Conservation (phyloP, 108 stramenopile genomes). For the Nannochloropsis gaditana region DNA sequence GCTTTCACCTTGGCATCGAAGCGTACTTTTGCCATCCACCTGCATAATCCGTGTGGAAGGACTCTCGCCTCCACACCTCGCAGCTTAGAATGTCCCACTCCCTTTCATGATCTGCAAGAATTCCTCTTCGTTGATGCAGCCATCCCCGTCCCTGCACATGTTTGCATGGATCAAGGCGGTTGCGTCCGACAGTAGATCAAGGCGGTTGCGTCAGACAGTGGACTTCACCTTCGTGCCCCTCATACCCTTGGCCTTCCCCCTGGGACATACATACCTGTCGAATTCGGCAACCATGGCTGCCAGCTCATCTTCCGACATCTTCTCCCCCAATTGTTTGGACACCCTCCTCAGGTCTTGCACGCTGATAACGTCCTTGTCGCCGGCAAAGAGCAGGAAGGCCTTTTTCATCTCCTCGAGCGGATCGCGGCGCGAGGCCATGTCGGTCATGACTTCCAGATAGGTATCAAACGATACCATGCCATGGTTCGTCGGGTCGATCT, state of each 20-base stretch:
- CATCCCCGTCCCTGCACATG: neutral
- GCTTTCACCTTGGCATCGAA: too few species aligned
- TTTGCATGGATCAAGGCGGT: too few species aligned
- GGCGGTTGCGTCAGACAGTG: too few species aligned
- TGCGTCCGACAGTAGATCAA: too few species aligned
- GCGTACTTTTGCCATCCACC: too few species aligned
- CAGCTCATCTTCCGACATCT: neutral
- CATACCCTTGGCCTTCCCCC: too few species aligned
- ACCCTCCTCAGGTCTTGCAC: constrained; percentile 19
- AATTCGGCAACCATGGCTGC: neutral
- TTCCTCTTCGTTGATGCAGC: constrained; percentile 11
- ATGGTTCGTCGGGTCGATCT: neutral
- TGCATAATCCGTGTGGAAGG: too few species aligned
- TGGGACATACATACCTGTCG: neutral
- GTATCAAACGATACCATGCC: neutral
- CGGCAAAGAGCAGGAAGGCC: neutral
- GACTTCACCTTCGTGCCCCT: too few species aligned
- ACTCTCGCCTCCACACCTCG: too few species aligned
- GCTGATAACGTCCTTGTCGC: neutral
- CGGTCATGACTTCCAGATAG: neutral
- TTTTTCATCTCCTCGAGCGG: neutral
- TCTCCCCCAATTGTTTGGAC: constrained; percentile 12
- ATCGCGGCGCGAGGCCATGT: neutral
- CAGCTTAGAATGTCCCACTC: neutral
- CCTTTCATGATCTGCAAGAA: constrained; percentile 14